Conservation (phyloP, 73 alveolate genomes). For the Blepharisma japonicum region DNA sequence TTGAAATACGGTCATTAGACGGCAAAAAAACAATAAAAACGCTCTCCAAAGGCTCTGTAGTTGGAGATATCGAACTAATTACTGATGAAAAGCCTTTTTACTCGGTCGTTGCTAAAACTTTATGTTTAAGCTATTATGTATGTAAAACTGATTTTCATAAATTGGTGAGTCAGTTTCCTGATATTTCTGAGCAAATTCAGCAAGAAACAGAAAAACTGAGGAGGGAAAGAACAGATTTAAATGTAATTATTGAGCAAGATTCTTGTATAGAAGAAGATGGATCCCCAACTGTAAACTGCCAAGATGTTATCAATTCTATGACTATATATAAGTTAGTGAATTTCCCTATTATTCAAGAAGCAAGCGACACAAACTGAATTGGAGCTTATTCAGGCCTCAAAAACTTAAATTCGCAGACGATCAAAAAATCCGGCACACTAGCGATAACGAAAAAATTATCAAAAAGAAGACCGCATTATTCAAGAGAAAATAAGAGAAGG, state of each 20-base stretch:
- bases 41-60: conserved; percentile 41
- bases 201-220: neutral
- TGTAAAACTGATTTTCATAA: neutral
- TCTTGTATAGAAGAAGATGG: neutral
- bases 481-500: neutral
- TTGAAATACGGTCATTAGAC: conserved; percentile 37
- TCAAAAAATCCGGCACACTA: neutral
- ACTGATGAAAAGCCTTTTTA: conserved; percentile 37
- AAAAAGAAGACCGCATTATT: conserved; percentile 6
- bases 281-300: neutral
- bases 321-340: too few species aligned
- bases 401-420: neutral
- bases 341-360: neutral
- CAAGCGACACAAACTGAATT: neutral
- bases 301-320: neutral
- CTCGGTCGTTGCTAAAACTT: conserved; percentile 26
- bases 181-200: neutral
- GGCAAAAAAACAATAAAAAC: conserved; percentile 47
- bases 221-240: neutral
- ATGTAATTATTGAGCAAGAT: neutral
- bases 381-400: neutral
- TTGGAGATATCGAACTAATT: conserved; percentile 68
- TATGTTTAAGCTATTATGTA: neutral
- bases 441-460: neutral
- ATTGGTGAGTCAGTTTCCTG: neutral